Base-by-base conservation (phyloP, 495 filamentous ascomycete genomes). In the Neurospora sp. region DNA sequence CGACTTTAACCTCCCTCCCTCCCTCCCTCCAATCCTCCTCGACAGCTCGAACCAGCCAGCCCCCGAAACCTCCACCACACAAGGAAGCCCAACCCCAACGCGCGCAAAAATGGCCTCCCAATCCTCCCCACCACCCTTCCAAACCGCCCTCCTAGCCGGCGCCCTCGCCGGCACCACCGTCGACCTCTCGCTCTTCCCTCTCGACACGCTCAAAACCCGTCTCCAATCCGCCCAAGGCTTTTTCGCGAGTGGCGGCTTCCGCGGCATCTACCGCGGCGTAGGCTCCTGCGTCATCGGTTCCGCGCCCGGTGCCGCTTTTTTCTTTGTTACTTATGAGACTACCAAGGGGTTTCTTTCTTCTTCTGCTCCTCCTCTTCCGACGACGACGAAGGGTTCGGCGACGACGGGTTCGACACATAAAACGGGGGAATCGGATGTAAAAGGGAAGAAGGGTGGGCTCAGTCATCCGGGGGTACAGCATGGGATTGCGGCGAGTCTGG, bases 281-380 rank as follows among this genome's bases (percentile, higher is more conserved):
- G 90, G 90, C 39, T 87, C 84, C 45, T 90, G 90, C 5, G 80
- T 94, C 39, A 89, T 98, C 76, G 96, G 96, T n/a, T 97, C 94
- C 42, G 96, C 96, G 1, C 96, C 96, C 7, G 94, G 94, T n/a
- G 96, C 96, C 7, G 95, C 96, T 53, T 93, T 97, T 75, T 99
- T 99, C 88, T 99, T 99, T 88, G 92, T 93, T 79, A 96, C 94
- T 72, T 99, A 99, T 84, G 96, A 99, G 79, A 84, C 88, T 69
- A 85, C 91, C 53, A 98, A 98, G 79, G 76, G 84, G 6, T 76
- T 88, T 12, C 83, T 93, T 42, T 77, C 31, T 35, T 35, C 31
- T 35, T 35, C 81, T 7, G 70, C 72, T 44, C 45, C 6, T 31
- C 27, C 27, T 31, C 27, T 2, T 31, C 27, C 27, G 1, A 1